phyloP scores from a whole-genome alignment of 495 filamentous ascomycete genomes.

The Polyplosphaeria fusca region DNA sequence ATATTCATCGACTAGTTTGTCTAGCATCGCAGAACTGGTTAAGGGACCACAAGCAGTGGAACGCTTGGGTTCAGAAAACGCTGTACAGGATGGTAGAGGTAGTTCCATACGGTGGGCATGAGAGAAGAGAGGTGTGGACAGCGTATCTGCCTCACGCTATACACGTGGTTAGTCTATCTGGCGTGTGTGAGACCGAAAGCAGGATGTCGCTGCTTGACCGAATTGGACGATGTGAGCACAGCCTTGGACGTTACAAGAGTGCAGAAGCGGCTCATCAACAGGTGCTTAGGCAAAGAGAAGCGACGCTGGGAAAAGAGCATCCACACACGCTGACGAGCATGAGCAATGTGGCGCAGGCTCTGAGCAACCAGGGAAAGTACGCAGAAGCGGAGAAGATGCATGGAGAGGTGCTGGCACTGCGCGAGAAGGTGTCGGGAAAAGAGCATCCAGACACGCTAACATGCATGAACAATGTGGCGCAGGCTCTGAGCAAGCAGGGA shows the following conservation, averaged over 20 bases:
- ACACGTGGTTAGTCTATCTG: background rate
- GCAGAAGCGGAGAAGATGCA: constrained; percentile 41
- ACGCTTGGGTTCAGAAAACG: background rate
- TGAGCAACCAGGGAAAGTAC: constrained; percentile 36
- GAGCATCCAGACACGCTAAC: constrained; percentile 29
- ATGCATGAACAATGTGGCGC: background rate
- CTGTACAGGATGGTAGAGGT: background rate
- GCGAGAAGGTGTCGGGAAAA: constrained; percentile 35
- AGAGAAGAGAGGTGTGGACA: constrained; percentile 13
- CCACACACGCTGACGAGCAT: constrained; percentile 36
- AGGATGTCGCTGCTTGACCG: background rate
- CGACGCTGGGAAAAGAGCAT: constrained; percentile 35
- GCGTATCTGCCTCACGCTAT: constrained; percentile 18
- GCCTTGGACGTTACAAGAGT: background rate
- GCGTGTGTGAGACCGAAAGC: background rate
- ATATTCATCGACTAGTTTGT: constrained; percentile 22
- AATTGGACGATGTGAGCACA: constrained; percentile 1
- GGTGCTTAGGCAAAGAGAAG: constrained; percentile 11
- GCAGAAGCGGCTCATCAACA: constrained; percentile 7
- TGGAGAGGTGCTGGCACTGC: constrained; percentile 27
- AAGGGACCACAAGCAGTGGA: background rate
- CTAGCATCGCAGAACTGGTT: constrained; percentile 22
- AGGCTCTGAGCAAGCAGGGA: background rate
- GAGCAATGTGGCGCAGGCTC: constrained; percentile 32
- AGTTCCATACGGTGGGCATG: constrained; percentile 9